Evolutionary conservation across 345 rosid genomes (phyloP).

Genomic region (Conringia planisiliqua): DNA sequence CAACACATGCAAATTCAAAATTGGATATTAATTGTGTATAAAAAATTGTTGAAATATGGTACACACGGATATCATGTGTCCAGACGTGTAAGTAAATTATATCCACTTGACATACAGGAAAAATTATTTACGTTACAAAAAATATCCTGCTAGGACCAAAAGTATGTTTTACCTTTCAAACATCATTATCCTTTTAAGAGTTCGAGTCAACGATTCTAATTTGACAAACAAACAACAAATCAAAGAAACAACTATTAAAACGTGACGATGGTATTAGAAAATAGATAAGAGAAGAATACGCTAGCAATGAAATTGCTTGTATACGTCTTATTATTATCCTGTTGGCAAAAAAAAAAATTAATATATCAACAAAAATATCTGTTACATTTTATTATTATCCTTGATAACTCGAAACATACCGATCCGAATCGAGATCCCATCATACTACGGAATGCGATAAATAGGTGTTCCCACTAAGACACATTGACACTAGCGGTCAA

Average conservation of each 20-base stretch:
- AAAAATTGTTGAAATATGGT: not conserved
- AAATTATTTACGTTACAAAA: conserved; percentile 24
- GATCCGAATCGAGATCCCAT: not conserved
- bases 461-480: not conserved
- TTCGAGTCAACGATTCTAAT: conserved; percentile 9
- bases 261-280: not conserved
- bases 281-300: not conserved
- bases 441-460: not conserved
- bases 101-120: conserved; percentile 8
- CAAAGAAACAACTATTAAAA: not conserved
- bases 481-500: conserved; percentile 9
- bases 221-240: not conserved
- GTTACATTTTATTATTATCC: not conserved
- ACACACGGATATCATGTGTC: conserved; percentile 12
- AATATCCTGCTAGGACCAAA: conserved; percentile 5
- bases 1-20: conserved; percentile 13
- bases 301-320: not conserved
- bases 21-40: conserved; percentile 6
- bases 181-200: conserved; percentile 17
- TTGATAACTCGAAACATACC: not conserved
- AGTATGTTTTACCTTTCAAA: conserved; percentile 22
- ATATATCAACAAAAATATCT: not conserved
- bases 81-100: conserved; percentile 1
- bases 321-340: not conserved
- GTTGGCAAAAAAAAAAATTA: not conserved